A percentile compares a stretch with the other conserved stretches of the same genome.
These are phyloP conservation scores for Ophiostoma novo-ulmi DNA, from an alignment of 2,329 filamentous ascomycete species.

Conservation along the genomic window DNA sequence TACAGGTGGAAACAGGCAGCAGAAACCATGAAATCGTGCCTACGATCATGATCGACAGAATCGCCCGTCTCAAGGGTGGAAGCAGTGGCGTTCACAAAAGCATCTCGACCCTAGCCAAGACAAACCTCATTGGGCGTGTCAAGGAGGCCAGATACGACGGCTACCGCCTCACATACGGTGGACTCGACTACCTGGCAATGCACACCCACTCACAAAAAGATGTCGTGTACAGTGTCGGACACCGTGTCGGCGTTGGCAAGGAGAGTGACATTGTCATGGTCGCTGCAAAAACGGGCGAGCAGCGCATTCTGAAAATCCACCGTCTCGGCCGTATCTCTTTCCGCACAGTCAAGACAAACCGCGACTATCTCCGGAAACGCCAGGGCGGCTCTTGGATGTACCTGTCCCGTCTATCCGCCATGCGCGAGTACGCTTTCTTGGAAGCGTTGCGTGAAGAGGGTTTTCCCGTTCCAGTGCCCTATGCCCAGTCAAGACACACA, in stretches of 20 bases:
- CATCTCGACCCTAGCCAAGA: constrained; percentile 88
- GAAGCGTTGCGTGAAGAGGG: constrained; percentile 74
- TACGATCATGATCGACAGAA: constrained; percentile 77
- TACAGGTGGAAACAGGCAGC: constrained; percentile 83
- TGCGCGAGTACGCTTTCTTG: constrained; percentile 96
- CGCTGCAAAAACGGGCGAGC: constrained; percentile 68
- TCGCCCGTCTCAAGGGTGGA: constrained; percentile 74
- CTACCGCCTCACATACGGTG: constrained; percentile 93
- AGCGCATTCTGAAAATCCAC: constrained; percentile 91
- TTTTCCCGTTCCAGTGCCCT: constrained; percentile 82
- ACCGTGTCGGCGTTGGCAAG: constrained; percentile 92
- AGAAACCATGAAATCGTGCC: constrained; percentile 97
- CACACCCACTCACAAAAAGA: constrained; percentile 79
- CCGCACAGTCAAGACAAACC: constrained; percentile 89
- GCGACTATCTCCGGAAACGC: constrained; percentile 81
- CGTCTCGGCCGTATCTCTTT: constrained; percentile 93
- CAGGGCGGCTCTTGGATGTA: constrained; percentile 91
- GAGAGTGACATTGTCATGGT: constrained; percentile 97
- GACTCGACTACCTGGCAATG: constrained; percentile 93
- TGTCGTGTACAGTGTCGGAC: constrained; percentile 85
- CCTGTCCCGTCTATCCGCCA: constrained; percentile 82
- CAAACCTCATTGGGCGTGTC: constrained; percentile 81
- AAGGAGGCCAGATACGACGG: constrained; percentile 98
- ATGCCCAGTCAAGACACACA: constrained; percentile 87
- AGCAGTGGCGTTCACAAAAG: constrained; percentile 74